Evolutionary conservation across 202 grass and related monocot genomes (phyloP).

Genomic region (Setaria viridis): DNA sequence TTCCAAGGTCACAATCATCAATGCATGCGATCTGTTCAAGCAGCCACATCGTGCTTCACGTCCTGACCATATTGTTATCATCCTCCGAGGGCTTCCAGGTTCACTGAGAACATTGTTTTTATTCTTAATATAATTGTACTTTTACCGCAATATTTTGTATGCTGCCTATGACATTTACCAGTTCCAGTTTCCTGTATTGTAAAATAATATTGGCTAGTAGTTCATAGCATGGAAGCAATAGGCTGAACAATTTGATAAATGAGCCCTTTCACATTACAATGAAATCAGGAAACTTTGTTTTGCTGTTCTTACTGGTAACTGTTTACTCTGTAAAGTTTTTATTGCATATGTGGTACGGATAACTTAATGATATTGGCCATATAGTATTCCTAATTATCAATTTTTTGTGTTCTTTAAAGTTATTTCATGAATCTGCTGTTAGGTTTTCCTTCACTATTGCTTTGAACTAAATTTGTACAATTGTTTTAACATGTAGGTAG

Average conservation of each 20-base stretch:
- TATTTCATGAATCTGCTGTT: constrained; percentile 3
- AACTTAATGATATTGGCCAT: constrained; percentile 11
- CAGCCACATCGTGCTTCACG: constrained; percentile 73
- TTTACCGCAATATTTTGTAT: constrained; percentile 4
- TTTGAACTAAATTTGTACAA: constrained; percentile 36
- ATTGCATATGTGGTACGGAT: neutral
- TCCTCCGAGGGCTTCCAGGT: constrained; percentile 96
- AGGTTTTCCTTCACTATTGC: constrained; percentile 9
- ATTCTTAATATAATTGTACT: constrained; percentile 5
- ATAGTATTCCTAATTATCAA: neutral
- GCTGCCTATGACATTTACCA: neutral
- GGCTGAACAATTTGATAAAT: constrained; percentile 7
- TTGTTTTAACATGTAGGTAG: constrained; percentile 71
- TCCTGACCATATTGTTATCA: constrained; percentile 93
- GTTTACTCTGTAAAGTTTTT: neutral
- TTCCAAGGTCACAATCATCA: constrained; percentile 58
- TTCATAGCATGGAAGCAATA: constrained; percentile 1
- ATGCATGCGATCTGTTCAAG: constrained; percentile 85
- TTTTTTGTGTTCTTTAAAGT: neutral
- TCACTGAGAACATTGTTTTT: constrained; percentile 29
- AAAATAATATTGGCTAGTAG: neutral
- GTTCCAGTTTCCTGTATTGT: constrained; percentile 3
- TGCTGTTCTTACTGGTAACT: constrained; percentile 4
- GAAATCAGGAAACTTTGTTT: neutral
- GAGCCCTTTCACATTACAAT: constrained; percentile 17